These are phyloP conservation scores for Septoria linicola DNA, from an alignment of 2,329 filamentous ascomycete species.

Conservation along the genomic window DNA sequence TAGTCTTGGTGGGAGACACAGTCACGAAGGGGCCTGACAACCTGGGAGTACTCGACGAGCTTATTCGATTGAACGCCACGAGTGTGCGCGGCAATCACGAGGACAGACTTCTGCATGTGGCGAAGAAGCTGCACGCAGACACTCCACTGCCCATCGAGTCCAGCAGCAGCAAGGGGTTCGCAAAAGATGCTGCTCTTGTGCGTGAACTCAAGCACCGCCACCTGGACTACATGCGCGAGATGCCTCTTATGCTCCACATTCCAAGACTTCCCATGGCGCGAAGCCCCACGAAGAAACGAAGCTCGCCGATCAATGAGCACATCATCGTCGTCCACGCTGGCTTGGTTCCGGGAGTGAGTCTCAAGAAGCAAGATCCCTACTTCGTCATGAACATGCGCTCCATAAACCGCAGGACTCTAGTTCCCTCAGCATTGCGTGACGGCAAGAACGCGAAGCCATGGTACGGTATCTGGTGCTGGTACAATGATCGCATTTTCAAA, in stretches of 20 bases:
- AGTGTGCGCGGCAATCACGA: conserved; percentile 93
- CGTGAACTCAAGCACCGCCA: conserved; percentile 34
- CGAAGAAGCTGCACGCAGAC: conserved; percentile 20
- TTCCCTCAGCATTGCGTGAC: conserved; percentile 50
- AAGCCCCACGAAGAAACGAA: conserved; percentile 15
- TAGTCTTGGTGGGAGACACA: conserved; percentile 75
- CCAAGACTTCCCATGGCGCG: conserved; percentile 33
- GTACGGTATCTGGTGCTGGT: conserved; percentile 38
- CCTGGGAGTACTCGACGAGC: conserved; percentile 70
- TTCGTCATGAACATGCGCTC: conserved; percentile 92
- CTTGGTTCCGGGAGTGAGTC: conserved; percentile 69
- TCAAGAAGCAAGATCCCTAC: conserved; percentile 71
- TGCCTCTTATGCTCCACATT: conserved; percentile 41
- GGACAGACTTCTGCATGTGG: conserved; percentile 69
- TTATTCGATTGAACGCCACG: conserved; percentile 70
- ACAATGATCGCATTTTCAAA: conserved; percentile 33
- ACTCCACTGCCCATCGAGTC: conserved; percentile 7
- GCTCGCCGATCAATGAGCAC: conserved; percentile 60
- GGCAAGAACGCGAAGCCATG: conserved; percentile 32
- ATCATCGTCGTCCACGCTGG: conserved; percentile 83
- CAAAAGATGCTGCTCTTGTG: conserved; percentile 33
- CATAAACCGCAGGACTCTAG: conserved; percentile 62
- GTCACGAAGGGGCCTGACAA: conserved; percentile 87
- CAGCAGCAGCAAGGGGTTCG: conserved; percentile 26
- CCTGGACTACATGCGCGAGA: conserved; percentile 35